Evolutionary conservation across 192 early-diverging fungal species (phyloP), one percentile per base, ranked within the genome.

Genomic region (Pilobolus umbonatus): DNA sequence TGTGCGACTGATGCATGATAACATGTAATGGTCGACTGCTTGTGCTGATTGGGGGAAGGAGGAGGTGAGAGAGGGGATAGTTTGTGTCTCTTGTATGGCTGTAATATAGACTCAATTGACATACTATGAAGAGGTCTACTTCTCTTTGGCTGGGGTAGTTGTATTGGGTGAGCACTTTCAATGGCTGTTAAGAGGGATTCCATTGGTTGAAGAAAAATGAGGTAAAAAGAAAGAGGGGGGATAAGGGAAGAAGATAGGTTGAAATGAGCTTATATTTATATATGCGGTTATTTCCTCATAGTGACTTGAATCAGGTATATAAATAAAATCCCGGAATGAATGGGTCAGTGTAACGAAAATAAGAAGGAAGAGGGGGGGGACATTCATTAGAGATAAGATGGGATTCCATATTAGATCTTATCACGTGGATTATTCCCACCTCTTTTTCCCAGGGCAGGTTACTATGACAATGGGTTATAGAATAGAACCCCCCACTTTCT

Each of bases 1-100:
- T 96, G 94, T 5, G 88, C 92, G 7, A 93, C 92, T 0, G 83
- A 65, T 6, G 91, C 86, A 51, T 92, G 89, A 45, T 85, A 77
- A 65, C 91, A 87, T 17, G 88, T 78, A 30, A 96, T 84, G n/a
- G 91, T 91, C 5, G 84, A 83, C 72, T 77, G 78, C 26, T 68
- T 71, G 55, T 43, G 35, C 7, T 31, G 12, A 17, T 15, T 24
- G 40, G 39, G 42, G 11, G 60, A 30, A 34, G 40, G 36, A 28
- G 40, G 25, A 19, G 40, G 38, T 19, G 38, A 56, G 21, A 53
- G 17, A 53, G 51, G 28, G n/a, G 51, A 35, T 9, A 43, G 28
- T 19, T n/a, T n/a, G n/a, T 22, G 51, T 47, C 31, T 45, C 0
- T 30, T 29, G 45, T 56, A 35, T 19, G 40, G 31, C 25, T 61